These are phyloP conservation scores for Xylariomycetidae sp. DNA, from an alignment of 2,329 filamentous ascomycete genomes.

Conservation along the genomic window DNA sequence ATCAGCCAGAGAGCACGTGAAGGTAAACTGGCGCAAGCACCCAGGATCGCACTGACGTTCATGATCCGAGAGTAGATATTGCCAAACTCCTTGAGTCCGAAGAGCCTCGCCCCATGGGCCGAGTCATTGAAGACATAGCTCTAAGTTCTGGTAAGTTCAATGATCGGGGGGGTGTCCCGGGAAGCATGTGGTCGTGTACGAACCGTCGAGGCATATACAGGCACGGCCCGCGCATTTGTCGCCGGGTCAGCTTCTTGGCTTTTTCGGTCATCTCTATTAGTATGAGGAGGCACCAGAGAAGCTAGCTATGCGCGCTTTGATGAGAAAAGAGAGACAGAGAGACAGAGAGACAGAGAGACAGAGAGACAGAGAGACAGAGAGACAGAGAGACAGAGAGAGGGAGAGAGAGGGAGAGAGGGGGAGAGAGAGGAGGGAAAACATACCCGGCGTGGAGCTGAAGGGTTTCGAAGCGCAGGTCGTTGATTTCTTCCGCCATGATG, in stretches of 20 bases:
- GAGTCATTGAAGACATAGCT: slow-evolving; percentile 95
- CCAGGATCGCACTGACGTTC: too few species aligned
- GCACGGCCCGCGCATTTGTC: slow-evolving; percentile 85
- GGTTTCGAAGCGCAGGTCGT: slow-evolving; percentile 73
- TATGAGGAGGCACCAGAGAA: too few species aligned
- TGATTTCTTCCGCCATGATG: slow-evolving; percentile 43
- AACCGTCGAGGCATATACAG: slow-evolving; percentile 89
- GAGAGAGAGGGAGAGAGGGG: too few species aligned
- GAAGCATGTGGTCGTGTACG: slow-evolving; percentile 10
- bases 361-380: too few species aligned
- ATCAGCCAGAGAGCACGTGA: too few species aligned
- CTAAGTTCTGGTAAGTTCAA: slow-evolving; percentile 35
- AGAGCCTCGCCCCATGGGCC: slow-evolving; percentile 88
- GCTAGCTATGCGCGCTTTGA: too few species aligned
- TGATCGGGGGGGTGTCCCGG: background rate
- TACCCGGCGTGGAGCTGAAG: slow-evolving; percentile 83
- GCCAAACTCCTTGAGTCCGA: slow-evolving; percentile 93
- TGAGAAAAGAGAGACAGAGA: too few species aligned
- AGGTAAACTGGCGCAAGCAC: too few species aligned
- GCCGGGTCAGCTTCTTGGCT: slow-evolving; percentile 74
- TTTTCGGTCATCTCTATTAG: too few species aligned
- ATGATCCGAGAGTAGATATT: slow-evolving; percentile 98
- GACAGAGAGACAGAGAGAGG: too few species aligned
- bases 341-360: too few species aligned
- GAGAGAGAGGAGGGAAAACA: slow-evolving; percentile 17